Base-by-base conservation (phyloP, 2,329 filamentous ascomycete species). In the Amylocarpus encephaloides region DNA sequence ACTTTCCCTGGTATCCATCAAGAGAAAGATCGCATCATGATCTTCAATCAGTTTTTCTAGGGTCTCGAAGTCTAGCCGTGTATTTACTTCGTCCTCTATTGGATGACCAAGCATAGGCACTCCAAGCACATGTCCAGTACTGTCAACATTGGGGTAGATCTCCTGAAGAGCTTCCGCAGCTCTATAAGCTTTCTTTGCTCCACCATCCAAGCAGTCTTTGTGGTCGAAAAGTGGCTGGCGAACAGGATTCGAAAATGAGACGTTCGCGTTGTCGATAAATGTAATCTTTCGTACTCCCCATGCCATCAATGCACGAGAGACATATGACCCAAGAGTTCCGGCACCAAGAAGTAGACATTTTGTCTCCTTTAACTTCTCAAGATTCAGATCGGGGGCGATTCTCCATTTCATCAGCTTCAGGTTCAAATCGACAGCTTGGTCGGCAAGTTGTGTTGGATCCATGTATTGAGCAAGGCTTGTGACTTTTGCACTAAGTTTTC, bases 361-460 rank as follows among this genome's bases (percentile, higher is more conserved):
- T 3, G 89, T 92, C 50, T 85, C 79, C 64, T 95, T 96, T 65
- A 97, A 91, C 29, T 80, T 79, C 29, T 96, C 90, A 9, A 98
- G 79, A 65, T 97, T 79, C 36, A 98, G 78, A 45, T 84, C 83
- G 0, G 93, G 93, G 6, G 90, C 88, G 62, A 98, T 89, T 35
- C 93, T 84, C 93, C 93, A 98, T 71, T 96, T 98, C 84, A 98
- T 98, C 51, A 98, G 77, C 70, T 97, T 97, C 53, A 97, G 75
- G 64, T 98, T 98, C 51, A 98, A 77, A 64, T 98, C 93, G 9
- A 97, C 92, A 0, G 91, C 90, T 66, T 95, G 90, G 65, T 97
- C 91, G 18, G 93, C 93, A 15, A 97, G 74, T 63, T 84, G 83
- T 32, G 78, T 74, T 6, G 93, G 92, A 64, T 98, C 91, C 86